Base-by-base conservation (phyloP, 805 yeast genomes). In the Candida nemodendra region DNA sequence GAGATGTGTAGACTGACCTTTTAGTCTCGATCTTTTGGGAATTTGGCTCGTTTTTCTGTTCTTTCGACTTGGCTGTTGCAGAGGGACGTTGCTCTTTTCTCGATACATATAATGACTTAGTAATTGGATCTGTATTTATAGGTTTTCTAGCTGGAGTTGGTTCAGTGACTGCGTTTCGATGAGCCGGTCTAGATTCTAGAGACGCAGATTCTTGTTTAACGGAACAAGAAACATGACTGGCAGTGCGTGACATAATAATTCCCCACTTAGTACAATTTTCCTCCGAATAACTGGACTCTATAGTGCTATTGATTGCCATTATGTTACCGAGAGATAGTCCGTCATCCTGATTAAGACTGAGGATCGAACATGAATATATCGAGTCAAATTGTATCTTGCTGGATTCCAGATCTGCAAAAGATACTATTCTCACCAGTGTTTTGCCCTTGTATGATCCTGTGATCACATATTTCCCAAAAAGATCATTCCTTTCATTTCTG, bases 241-340 rank as follows among this genome's bases (percentile, higher is more conserved):
- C 48, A 5, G 53, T 43, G 4, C 36, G 26, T 2, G 59, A 48
- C 18, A 38, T 40, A 16, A 57, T 45, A 2, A 55, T 33, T 4
- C 59, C 64, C 54, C 61, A 57, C 16, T 39, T 42, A 2, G 19
- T 33, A 33, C 52, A 44, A 27, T 45, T 53, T 14, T 45, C 55
- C 9, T 42, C 36, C 2, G 45, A 39, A 32, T 48, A 49, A 4
- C 37, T 36, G 18, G 39, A 32, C 3, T 30, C 30, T 9, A 45
- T 28, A 5, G 31, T 34, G 2, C 31, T 32, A 32, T 55, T 51
- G 14, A 47, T 32, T 12, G 53, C 47, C 9, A 45, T 48, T 12
- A 52, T 46, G 27, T 52, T 54, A 24, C 41, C 44, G 21, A 57
- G 37, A 8, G 43, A 34, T 6, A 48, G 16, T 2, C 39, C 33